phyloP scores from a whole-genome alignment of 23 red algal genomes.

The Pyropia yezoensis region DNA sequence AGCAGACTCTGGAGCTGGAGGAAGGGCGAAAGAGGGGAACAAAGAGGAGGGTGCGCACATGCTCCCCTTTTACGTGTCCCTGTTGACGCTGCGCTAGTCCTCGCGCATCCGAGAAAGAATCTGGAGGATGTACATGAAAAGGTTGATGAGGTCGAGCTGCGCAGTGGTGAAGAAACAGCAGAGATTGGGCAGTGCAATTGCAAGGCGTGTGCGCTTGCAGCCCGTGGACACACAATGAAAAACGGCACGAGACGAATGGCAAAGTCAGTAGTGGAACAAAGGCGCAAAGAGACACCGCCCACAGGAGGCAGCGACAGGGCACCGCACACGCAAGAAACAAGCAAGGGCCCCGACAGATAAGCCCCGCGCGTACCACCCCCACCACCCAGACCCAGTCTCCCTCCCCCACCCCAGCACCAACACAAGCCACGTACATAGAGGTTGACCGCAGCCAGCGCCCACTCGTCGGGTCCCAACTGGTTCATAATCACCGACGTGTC shows the following conservation, averaged over 20 bases:
- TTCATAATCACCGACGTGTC: slow-evolving; percentile 94
- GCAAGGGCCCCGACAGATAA: background rate
- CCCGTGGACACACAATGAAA: no score
- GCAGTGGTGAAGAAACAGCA: no score
- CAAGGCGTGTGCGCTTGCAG: no score
- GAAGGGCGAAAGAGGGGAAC: no score
- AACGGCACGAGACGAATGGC: slow-evolving; percentile 11
- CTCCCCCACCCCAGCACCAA: no score
- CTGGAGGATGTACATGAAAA: slow-evolving; percentile 91
- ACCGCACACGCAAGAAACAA: background rate
- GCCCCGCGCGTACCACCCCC: no score
- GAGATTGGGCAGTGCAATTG: no score
- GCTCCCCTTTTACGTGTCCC: no score
- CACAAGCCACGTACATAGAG: no score
- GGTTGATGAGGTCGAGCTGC: slow-evolving; percentile 81
- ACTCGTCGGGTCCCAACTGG: slow-evolving; percentile 78
- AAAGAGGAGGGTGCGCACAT: no score
- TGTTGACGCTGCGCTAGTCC: background rate
- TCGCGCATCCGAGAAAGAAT: slow-evolving; percentile 68
- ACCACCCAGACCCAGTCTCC: no score
- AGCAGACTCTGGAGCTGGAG: no score
- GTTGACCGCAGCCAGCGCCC: slow-evolving; percentile 46
- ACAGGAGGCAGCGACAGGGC: background rate
- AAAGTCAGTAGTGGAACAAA: background rate
- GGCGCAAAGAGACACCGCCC: background rate